These are phyloP conservation scores for Dendrobium nobile DNA, from an alignment of 106 monocot genomes.

Conservation along the genomic window DNA sequence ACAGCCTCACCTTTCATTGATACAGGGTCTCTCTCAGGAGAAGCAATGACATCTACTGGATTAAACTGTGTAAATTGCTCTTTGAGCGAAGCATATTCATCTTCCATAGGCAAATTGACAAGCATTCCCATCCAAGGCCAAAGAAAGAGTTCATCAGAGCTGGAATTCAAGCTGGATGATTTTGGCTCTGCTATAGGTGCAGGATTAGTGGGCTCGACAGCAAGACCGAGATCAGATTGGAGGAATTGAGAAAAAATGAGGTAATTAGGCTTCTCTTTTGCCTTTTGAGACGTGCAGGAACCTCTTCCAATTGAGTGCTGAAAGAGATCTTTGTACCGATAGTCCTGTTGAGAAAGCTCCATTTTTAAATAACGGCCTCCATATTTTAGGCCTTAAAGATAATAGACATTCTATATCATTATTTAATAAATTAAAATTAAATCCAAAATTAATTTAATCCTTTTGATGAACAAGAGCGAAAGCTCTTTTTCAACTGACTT, in stretches of 20 bases:
- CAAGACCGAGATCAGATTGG: slow-evolving; percentile 18
- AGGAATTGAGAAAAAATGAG: slow-evolving; percentile 40
- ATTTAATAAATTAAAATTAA: background rate
- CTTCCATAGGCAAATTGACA: slow-evolving; percentile 42
- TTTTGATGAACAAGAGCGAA: background rate
- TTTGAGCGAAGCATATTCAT: slow-evolving; percentile 38
- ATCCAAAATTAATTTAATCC: background rate
- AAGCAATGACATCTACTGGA: slow-evolving; percentile 39
- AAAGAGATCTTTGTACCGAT: slow-evolving; percentile 44
- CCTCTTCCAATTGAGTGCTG: slow-evolving; percentile 58
- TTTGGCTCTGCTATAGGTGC: background rate
- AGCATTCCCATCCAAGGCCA: slow-evolving; percentile 86
- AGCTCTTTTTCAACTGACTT: background rate
- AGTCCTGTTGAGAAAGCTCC: slow-evolving; percentile 27
- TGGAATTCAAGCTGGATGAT: background rate
- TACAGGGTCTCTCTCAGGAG: slow-evolving; percentile 30
- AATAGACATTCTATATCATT: background rate
- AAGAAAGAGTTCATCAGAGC: slow-evolving; percentile 41
- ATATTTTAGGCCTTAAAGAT: background rate
- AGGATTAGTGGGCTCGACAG: slow-evolving; percentile 4
- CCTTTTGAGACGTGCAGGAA: slow-evolving; percentile 30
- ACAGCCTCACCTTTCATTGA: slow-evolving; percentile 41
- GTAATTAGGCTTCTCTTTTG: slow-evolving; percentile 45
- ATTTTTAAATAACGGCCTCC: background rate
- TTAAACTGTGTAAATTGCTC: slow-evolving; percentile 53